These are phyloP conservation scores for Discostella stelligeroides DNA, from an alignment of 108 stramenopile species.

Conservation along the genomic window DNA sequence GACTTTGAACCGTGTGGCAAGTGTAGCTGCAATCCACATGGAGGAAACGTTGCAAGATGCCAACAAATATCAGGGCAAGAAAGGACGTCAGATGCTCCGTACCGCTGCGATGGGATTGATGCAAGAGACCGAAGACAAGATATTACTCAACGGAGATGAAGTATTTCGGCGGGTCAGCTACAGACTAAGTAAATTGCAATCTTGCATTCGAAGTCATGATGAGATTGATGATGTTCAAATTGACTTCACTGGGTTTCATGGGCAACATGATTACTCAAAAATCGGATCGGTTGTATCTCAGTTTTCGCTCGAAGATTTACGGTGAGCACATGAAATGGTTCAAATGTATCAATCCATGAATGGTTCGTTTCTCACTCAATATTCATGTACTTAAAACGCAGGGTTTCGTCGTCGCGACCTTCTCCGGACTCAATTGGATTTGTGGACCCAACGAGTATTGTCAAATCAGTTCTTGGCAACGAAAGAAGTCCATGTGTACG, in stretches of 20 bases:
- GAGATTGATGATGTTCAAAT: slow-evolving; percentile 49
- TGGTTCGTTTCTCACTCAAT: background rate
- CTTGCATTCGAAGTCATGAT: slow-evolving; percentile 45
- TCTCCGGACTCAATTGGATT: slow-evolving; percentile 51
- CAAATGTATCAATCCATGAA: background rate
- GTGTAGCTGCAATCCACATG: slow-evolving; percentile 45
- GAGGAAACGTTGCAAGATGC: slow-evolving; percentile 32
- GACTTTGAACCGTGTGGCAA: slow-evolving; percentile 24
- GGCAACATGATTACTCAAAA: slow-evolving; percentile 44
- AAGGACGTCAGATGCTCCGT: slow-evolving; percentile 33
- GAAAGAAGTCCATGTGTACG: slow-evolving; percentile 48
- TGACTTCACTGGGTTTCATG: slow-evolving; percentile 47
- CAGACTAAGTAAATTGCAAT: slow-evolving; percentile 44
- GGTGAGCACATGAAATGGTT: slow-evolving; percentile 1
- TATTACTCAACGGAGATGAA: slow-evolving; percentile 20
- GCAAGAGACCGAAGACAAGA: slow-evolving; percentile 40
- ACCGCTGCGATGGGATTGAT: slow-evolving; percentile 36
- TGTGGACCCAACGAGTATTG: slow-evolving; percentile 39
- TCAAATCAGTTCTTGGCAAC: slow-evolving; percentile 34
- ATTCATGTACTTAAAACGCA: background rate
- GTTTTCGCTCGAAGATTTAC: slow-evolving; percentile 48
- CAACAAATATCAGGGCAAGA: slow-evolving; percentile 31
- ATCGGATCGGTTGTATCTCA: slow-evolving; percentile 37
- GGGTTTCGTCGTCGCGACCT: slow-evolving; percentile 34
- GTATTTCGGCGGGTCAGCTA: slow-evolving; percentile 44